Percentiles rank a stretch among this genome's conserved stretches.
Evolutionary conservation across 75 land plant species (phyloP).

Genomic region (Pseudotsuga menziesii): DNA sequence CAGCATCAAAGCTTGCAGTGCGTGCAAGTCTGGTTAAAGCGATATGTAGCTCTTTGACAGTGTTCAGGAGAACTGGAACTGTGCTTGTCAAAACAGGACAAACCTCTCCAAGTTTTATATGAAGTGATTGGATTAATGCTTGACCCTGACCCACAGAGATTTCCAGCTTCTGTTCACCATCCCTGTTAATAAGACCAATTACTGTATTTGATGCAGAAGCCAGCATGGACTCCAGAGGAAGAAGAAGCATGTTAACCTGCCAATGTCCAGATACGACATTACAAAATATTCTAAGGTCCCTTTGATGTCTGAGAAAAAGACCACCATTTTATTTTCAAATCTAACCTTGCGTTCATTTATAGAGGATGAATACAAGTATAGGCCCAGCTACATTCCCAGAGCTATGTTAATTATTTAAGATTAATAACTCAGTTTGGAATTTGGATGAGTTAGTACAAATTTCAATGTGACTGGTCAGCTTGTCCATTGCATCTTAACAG

Average conservation of each 20-base stretch:
- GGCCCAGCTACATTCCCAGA: not conserved
- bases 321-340: not conserved
- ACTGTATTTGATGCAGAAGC: conserved; percentile 61
- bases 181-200: conserved; percentile 45
- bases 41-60: conserved; percentile 61
- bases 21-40: conserved; percentile 71
- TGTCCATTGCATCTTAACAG: not conserved
- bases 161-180: conserved; percentile 40
- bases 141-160: conserved; percentile 55
- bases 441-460: not conserved
- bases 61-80: conserved; percentile 51
- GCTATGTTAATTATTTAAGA: not conserved
- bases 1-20: conserved; percentile 87
- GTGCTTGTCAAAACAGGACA: conserved; percentile 39
- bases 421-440: not conserved
- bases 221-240: conserved; percentile 79
- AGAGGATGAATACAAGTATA: not conserved
- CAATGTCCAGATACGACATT: not conserved
- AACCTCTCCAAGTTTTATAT: conserved; percentile 53
- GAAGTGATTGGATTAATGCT: conserved; percentile 68
- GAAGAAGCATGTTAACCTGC: conserved; percentile 65
- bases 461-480: not conserved
- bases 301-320: not conserved
- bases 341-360: too few species aligned
- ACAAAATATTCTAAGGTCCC: not conserved